These are phyloP conservation scores for Solanum virginianum DNA, from an alignment of 257 asterid genomes.

Conservation along the genomic window DNA sequence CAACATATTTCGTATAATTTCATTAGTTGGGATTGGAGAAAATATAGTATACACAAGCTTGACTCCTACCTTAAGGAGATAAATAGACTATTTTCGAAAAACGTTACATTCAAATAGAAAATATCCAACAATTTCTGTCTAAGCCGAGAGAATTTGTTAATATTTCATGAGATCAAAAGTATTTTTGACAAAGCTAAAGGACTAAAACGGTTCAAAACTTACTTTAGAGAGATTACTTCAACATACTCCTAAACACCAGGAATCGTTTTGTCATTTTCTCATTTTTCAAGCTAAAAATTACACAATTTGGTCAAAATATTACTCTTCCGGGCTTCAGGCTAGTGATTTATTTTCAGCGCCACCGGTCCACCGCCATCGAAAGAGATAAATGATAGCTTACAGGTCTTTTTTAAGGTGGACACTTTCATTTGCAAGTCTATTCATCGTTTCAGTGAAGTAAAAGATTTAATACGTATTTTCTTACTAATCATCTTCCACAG, in stretches of 20 bases:
- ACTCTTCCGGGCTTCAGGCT: neutral
- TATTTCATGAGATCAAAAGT: neutral
- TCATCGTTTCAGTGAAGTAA: neutral
- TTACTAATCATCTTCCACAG: slow-evolving; percentile 10
- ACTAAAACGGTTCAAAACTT: neutral
- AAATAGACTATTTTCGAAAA: neutral
- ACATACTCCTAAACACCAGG: neutral
- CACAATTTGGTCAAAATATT: neutral
- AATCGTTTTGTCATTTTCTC: neutral
- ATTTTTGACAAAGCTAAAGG: neutral
- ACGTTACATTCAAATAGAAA: neutral
- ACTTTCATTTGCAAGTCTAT: neutral
- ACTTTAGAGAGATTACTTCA: neutral
- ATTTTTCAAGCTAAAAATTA: neutral
- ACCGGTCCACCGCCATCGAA: neutral
- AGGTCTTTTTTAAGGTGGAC: slow-evolving; percentile 21
- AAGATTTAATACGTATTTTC: neutral
- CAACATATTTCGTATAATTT: no score
- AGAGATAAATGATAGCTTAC: neutral
- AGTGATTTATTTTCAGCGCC: neutral
- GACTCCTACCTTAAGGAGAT: rapidly evolving
- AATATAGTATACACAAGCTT: neutral
- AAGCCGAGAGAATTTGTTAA: neutral
- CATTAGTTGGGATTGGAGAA: no score
- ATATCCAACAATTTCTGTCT: neutral